Evolutionary conservation across 495 filamentous ascomycete genomes (phyloP).

Genomic region (Podospora pseudoanserina): DNA sequence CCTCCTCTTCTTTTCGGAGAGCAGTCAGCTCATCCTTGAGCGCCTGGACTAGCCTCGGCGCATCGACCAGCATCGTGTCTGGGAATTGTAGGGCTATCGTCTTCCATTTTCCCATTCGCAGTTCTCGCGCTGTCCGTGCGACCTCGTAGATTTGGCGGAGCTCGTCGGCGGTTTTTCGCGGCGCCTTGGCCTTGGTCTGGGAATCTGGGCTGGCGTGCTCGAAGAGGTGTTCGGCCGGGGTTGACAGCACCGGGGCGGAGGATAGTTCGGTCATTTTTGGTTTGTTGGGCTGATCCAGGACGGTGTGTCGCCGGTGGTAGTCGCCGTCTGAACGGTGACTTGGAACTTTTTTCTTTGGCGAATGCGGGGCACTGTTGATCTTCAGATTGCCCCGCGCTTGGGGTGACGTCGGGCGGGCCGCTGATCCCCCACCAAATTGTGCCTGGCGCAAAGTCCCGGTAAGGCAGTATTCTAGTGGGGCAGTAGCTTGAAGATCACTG

Average conservation of each 20-base stretch:
- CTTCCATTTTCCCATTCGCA: conserved; percentile 63
- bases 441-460: not conserved
- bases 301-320: not conserved
- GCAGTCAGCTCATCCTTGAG: conserved; percentile 56
- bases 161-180: conserved; percentile 61
- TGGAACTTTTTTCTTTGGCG: conserved; percentile 3
- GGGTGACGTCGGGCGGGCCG: conserved; percentile 20
- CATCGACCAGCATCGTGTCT: conserved; percentile 84
- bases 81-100: conserved; percentile 91
- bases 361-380: conserved; percentile 19
- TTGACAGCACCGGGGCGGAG: conserved; percentile 76
- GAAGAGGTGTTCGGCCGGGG: conserved; percentile 77
- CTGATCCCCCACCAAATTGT: not conserved
- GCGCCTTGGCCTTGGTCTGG: conserved; percentile 35
- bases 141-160: conserved; percentile 82
- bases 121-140: conserved; percentile 70
- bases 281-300: not conserved
- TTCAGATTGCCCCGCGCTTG: conserved; percentile 22
- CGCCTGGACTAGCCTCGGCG: conserved; percentile 70
- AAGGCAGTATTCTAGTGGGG: not conserved
- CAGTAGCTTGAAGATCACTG: not conserved
- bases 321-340: not conserved
- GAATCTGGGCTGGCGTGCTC: conserved; percentile 43
- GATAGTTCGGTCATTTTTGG: conserved; percentile 36
- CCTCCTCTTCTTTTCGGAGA: conserved; percentile 4